These are phyloP conservation scores for Cerioporus squamosus DNA, from an alignment of 1,284 basidiomycete species.

Conservation along the genomic window DNA sequence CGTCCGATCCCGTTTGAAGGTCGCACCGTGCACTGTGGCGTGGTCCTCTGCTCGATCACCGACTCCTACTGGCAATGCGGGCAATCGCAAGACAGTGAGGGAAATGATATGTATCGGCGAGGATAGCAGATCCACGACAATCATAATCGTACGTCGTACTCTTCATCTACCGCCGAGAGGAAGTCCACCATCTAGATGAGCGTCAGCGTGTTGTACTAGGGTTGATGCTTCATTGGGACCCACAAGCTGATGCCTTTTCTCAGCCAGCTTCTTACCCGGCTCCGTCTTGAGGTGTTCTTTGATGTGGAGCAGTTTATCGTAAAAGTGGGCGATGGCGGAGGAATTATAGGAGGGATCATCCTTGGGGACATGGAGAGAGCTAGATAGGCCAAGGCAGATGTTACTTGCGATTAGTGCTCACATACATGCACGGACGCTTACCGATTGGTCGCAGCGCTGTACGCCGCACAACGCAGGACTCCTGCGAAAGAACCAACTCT, in stretches of 20 bases:
- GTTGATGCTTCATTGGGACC: conserved; percentile 26
- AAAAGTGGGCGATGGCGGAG: conserved; percentile 83
- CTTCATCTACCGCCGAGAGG: conserved; percentile 31
- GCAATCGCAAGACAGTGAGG: too few species aligned
- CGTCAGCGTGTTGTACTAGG: background rate
- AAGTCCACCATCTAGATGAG: conserved; percentile 36
- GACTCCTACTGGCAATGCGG: too few species aligned
- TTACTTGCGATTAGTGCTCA: background rate
- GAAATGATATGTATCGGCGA: too few species aligned
- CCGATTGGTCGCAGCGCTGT: conserved; percentile 70
- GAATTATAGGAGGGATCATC: conserved; percentile 50
- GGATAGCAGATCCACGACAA: too few species aligned
- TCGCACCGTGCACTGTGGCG: too few species aligned
- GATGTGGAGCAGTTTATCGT: conserved; percentile 86
- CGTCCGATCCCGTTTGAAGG: too few species aligned
- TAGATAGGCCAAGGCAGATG: conserved; percentile 28
- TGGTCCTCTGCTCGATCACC: too few species aligned
- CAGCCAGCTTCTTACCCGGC: conserved; percentile 70
- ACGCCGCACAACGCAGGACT: conserved; percentile 87
- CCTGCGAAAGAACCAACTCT: conserved; percentile 45
- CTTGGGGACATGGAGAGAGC: conserved; percentile 68
- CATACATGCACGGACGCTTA: conserved; percentile 33
- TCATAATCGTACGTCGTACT: too few species aligned
- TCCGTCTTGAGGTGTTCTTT: conserved; percentile 78
- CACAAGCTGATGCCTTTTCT: conserved; percentile 74